These are phyloP conservation scores for Salix brachista DNA, from an alignment of 345 rosid genomes.

Conservation along the genomic window DNA sequence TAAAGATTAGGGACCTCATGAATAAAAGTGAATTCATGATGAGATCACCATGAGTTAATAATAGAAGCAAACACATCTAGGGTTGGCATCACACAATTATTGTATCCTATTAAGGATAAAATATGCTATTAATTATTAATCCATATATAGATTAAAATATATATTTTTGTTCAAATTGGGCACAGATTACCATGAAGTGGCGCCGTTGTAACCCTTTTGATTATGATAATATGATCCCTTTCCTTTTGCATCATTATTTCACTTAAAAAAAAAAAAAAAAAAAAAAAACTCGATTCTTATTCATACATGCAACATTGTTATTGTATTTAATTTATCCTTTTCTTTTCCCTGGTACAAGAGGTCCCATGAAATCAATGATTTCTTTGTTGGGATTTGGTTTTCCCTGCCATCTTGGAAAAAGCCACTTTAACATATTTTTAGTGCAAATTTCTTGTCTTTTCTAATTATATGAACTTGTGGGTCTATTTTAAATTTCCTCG, in stretches of 20 bases:
- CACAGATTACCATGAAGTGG: background rate
- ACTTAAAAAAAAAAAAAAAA: background rate
- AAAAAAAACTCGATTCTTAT: too few relatives aligned
- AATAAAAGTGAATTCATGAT: too few relatives aligned
- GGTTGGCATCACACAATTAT: background rate
- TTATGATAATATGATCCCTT: background rate
- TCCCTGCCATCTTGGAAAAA: background rate
- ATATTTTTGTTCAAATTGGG: background rate
- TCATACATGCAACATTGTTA: too few relatives aligned
- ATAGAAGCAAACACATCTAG: background rate
- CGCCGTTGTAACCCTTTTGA: background rate
- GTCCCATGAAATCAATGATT: background rate
- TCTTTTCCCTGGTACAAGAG: too few relatives aligned
- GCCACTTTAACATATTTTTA: background rate
- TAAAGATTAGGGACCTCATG: background rate
- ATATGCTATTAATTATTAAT: background rate
- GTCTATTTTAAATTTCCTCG: background rate
- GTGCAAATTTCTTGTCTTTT: background rate
- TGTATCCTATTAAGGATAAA: background rate
- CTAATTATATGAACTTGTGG: background rate
- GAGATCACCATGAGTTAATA: background rate
- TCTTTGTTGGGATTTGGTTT: background rate
- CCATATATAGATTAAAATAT: too few relatives aligned
- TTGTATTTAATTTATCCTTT: too few relatives aligned
- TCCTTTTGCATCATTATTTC: background rate